phyloP scores from a whole-genome alignment of 306 rosid species.

The Sicyos edulis region DNA sequence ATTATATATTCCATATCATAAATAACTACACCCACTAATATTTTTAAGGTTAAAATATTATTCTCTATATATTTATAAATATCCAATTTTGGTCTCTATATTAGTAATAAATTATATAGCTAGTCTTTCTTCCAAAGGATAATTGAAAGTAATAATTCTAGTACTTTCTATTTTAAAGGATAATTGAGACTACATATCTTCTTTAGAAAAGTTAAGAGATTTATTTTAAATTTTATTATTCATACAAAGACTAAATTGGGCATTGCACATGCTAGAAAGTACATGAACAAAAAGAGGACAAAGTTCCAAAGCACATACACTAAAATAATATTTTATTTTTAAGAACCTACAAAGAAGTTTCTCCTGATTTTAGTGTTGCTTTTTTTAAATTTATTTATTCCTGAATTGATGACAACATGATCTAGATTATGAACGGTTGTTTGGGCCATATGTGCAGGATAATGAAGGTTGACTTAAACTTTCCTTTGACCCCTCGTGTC shows the following conservation, averaged over 20 bases:
- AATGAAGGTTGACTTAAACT: slow-evolving; percentile 53
- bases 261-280: too few species aligned
- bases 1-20: neutral
- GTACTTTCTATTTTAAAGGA: too few species aligned
- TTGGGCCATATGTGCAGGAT: slow-evolving; percentile 43
- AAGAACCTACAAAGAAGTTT: neutral
- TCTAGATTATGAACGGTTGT: neutral
- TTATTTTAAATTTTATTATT: too few species aligned
- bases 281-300: neutral
- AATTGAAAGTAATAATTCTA: too few species aligned
- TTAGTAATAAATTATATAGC: too few species aligned
- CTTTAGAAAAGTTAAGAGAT: too few species aligned
- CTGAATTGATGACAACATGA: neutral
- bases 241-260: too few species aligned
- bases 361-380: neutral
- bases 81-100: too few species aligned
- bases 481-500: slow-evolving; percentile 51
- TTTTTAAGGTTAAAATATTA: too few species aligned
- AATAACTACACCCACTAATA: neutral
- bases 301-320: too few species aligned
- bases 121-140: too few species aligned
- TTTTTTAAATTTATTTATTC: neutral
- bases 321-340: neutral
- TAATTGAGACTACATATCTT: neutral
- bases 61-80: too few species aligned